Evolutionary conservation across 176 grass and related monocot species (phyloP).

Genomic region (Aegilops sharonensis): DNA sequence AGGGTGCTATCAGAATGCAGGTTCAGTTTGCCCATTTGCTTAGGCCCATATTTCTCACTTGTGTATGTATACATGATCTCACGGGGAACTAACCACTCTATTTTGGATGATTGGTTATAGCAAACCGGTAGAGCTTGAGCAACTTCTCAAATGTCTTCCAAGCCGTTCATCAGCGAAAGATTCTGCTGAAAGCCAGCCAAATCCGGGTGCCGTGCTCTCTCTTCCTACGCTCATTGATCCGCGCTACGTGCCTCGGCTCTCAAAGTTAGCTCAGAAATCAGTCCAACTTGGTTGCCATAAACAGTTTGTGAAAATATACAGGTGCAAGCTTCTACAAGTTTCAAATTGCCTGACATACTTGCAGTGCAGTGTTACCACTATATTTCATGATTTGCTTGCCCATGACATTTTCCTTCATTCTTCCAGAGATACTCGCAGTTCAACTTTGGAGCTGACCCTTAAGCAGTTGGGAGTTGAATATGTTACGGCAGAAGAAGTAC

Average conservation of each 20-base stretch:
- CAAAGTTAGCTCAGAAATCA: constrained; percentile 47
- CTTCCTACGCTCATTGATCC: constrained; percentile 57
- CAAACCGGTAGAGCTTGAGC: constrained; percentile 50
- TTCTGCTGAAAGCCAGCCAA: neutral
- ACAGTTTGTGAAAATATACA: constrained; percentile 59
- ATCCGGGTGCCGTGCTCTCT: constrained; percentile 18
- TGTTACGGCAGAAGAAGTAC: constrained; percentile 54
- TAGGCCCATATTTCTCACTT: neutral
- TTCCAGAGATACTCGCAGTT: constrained; percentile 47
- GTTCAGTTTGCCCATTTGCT: constrained; percentile 24
- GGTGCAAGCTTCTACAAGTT: constrained; percentile 22
- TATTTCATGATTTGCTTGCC: neutral
- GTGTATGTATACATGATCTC: neutral
- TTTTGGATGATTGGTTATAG: constrained; percentile 31
- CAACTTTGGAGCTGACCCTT: constrained; percentile 52
- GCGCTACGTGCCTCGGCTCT: constrained; percentile 41
- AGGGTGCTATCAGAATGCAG: constrained; percentile 46
- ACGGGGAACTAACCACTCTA: neutral
- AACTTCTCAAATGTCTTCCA: constrained; percentile 47
- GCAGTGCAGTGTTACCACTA: neutral
- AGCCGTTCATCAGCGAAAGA: constrained; percentile 22
- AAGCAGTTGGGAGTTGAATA: constrained; percentile 55
- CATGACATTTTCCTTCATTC: neutral
- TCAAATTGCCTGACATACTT: neutral
- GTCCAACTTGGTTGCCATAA: constrained; percentile 48